Base-by-base conservation (phyloP, 306 rosid species). In the Vigna nakashimae region DNA sequence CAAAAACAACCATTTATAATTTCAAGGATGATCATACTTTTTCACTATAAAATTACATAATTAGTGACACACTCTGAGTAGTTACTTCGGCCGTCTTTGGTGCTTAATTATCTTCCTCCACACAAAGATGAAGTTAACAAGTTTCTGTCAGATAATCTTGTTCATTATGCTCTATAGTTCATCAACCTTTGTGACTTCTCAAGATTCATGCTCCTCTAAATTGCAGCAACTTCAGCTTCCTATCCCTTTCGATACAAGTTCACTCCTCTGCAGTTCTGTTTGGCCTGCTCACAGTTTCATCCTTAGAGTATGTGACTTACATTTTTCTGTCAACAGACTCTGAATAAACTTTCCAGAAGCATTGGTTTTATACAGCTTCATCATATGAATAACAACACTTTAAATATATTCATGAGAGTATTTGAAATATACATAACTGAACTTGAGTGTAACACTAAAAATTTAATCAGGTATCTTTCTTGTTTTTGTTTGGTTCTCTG, bases 121-220 rank as follows among this genome's bases (percentile, higher is more conserved):
- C 24, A 28, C 50, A 65, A 63, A 65, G 17, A 82, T 82, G 85
- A 76, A 71, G 82, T 20, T 43, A 11, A 53, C 14, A 16, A 9
- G 20, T 48, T 12, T 82, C 51, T 77, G 26, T 70, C 48, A 32
- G n/a, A 62, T 71, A 76, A 0, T 75, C 45, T 59, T 73, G n/a
- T 6, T 75, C 60, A 14, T 42, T 14, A 42, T 75, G 38, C n/a
- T 75, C 32, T 50, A 14, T 46, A 10, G 59, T 69, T 67, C 77
- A 48, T 40, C 78, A 51, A 70, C 28, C 36, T 22, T 55, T 7
- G 82, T 64, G 64, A 64, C 8, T 45, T 76, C 40, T 43, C 70
- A 82, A 32, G 78, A 82, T 28, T 82, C 82, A 11, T 71, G 85
- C 67, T 1, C 52, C 60, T 68, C 77, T 17, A 50, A 67, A 2